Base-by-base conservation (phyloP, 2,329 filamentous ascomycete species). In the Colletotrichum sp. region DNA sequence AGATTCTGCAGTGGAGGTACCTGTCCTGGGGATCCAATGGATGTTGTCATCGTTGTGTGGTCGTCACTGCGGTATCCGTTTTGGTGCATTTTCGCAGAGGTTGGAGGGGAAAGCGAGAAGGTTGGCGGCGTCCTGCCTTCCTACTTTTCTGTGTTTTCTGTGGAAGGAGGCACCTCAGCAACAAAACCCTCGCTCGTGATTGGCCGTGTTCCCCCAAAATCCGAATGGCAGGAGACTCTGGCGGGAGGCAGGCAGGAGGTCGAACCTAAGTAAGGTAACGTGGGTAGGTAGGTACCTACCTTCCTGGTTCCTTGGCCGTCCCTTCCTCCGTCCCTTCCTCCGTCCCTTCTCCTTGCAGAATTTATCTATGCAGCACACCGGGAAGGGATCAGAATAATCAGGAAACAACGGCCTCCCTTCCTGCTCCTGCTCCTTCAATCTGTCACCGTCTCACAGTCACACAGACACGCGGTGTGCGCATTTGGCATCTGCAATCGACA, bases 321-420 rank as follows among this genome's bases (percentile, higher is more conserved):
- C 43, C 43, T n/a, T 48, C 43, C 43, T 48, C 43, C 18, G n/a
- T 48, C 43, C 43, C 43, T n/a, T 48, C 43, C 43, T 48, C 18
- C 43, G 43, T 48, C 43, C 43, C 43, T 48, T 48, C 43, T 48
- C 43, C 43, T 21, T 48, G 43, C 43, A 48, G 43, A 48, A 48
- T 48, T 48, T 48, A 48, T 48, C 43, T 48, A 48, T 64, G 32
- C 61, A 32, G 26, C 24, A 56, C 21, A 32, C 28, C 56, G 65
- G 30, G 64, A 56, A 34, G 64, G 28, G 52, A 34, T 32, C 28
- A 32, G 38, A 62, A 18, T 18, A 30, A 48, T 52, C 30, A 48
- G 66, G 56, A 73, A 73, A 70, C 71, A 73, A 34, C 66, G 28
- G 48, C 14, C 58, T 68, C 64, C 64, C 64, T 73, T 69, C 64